phyloP scores from a whole-genome alignment of 345 rosid genomes.

The Syzygium aqueum region DNA sequence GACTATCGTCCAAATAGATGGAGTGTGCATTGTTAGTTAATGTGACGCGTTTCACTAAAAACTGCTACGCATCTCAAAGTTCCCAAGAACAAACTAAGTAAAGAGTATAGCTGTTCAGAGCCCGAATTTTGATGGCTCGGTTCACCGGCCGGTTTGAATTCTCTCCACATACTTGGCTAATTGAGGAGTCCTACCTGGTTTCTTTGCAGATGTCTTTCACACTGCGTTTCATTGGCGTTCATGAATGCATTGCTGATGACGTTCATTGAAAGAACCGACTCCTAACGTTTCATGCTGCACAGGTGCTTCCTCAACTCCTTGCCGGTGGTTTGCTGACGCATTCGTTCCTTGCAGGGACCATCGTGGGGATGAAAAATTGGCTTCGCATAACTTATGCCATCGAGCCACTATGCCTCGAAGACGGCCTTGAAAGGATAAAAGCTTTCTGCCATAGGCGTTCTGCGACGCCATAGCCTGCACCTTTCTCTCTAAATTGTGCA shows the following conservation, averaged over 20 bases:
- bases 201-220: neutral
- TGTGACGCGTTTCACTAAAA: too few relatives aligned
- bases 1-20: too few relatives aligned
- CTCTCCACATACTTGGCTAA: neutral
- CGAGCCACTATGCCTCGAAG: constrained; percentile 22
- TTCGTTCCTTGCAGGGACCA: constrained; percentile 11
- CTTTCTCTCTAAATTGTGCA: neutral
- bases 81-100: too few relatives aligned
- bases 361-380: constrained; percentile 43
- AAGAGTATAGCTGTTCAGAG: too few relatives aligned
- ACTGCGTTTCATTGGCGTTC: neutral
- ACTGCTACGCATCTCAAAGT: too few relatives aligned
- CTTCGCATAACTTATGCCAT: constrained; percentile 32
- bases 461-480: neutral
- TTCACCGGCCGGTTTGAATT: neutral
- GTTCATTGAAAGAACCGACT: too few relatives aligned
- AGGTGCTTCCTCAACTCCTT: too few relatives aligned
- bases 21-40: too few relatives aligned
- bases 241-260: neutral
- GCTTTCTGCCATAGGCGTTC: constrained; percentile 35
- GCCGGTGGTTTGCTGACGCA: neutral
- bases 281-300: too few relatives aligned
- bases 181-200: too few relatives aligned
- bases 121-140: neutral
- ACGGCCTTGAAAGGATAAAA: constrained; percentile 31